phyloP scores from a whole-genome alignment of 1,284 basidiomycete species.

The Ceratobasidium theobromae region DNA sequence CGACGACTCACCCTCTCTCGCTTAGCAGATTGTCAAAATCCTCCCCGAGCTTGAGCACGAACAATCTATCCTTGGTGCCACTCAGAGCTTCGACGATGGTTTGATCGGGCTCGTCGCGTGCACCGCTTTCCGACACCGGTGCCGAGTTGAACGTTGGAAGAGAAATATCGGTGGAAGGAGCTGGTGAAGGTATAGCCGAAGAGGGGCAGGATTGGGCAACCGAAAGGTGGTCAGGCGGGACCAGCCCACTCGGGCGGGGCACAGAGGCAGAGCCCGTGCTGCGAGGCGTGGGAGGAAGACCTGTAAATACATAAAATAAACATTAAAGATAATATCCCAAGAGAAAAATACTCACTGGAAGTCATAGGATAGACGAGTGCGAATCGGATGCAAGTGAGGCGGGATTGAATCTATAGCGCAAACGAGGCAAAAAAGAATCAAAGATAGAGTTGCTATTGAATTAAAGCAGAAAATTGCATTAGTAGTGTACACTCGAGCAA shows the following conservation, averaged over 20 bases:
- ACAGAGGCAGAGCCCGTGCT: constrained; percentile 3
- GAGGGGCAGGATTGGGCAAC: constrained; percentile 4
- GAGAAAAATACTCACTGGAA: constrained; percentile 21
- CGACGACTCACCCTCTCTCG: constrained; percentile 61
- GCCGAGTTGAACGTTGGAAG: neutral
- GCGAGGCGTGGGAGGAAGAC: constrained; percentile 16
- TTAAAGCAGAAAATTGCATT: constrained; percentile 21
- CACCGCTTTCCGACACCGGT: neutral
- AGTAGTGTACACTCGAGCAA: constrained; percentile 24
- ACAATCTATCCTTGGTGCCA: constrained; percentile 75
- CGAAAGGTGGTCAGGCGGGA: no score
- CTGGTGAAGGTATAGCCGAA: constrained; percentile 10
- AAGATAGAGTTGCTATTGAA: constrained; percentile 1
- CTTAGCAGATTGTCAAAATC: constrained; percentile 73
- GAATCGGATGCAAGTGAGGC: neutral
- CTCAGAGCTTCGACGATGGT: constrained; percentile 80
- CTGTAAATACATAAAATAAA: neutral
- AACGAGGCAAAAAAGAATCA: neutral
- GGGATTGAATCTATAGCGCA: neutral
- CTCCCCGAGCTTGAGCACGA: constrained; percentile 79
- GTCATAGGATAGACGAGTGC: neutral
- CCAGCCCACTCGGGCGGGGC: constrained; percentile 16
- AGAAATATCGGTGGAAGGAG: neutral
- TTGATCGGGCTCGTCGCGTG: constrained; percentile 58
- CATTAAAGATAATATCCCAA: no score